Conservation (phyloP, 1,139 yeast genomes). For the Candida frijolesensis region DNA sequence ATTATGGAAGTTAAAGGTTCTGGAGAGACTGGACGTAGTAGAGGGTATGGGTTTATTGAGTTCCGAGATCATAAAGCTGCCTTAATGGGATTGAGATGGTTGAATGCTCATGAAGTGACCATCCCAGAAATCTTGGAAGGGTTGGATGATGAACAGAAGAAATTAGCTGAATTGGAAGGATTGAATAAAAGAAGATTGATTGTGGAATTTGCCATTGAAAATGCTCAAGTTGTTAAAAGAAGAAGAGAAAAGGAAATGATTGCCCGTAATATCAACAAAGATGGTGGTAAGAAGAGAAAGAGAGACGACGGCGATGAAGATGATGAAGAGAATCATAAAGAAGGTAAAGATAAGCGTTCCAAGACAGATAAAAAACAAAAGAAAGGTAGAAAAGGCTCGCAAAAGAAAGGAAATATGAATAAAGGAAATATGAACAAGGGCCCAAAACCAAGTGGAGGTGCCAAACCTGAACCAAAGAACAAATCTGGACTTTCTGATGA, state of each 20-base stretch:
- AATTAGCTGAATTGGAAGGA: conserved; percentile 54
- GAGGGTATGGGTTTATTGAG: conserved; percentile 97
- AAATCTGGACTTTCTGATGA: conserved; percentile 53
- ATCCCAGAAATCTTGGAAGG: conserved; percentile 73
- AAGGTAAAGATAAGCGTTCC: conserved; percentile 12
- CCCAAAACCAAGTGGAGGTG: conserved; percentile 17
- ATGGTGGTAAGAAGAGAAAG: conserved; percentile 23
- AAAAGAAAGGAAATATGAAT: conserved; percentile 49
- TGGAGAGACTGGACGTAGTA: conserved; percentile 84
- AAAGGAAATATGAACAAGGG: conserved; percentile 32
- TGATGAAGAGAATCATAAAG: conserved; percentile 18
- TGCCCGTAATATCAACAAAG: conserved; percentile 38
- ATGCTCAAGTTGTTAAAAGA: conserved; percentile 89
- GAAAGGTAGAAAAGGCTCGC: conserved; percentile 24
- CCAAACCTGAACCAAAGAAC: conserved; percentile 18
- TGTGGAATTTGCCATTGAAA: conserved; percentile 95
- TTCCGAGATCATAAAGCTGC: conserved; percentile 92
- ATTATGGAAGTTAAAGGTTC: conserved; percentile 90
- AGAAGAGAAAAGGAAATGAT: conserved; percentile 69
- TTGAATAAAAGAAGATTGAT: conserved; percentile 72
- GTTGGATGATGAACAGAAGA: conserved; percentile 67
- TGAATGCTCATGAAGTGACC: conserved; percentile 88
- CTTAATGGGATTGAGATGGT: conserved; percentile 95
- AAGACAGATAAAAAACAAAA: conserved; percentile 16
- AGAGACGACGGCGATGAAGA: conserved; percentile 25